phyloP scores from a whole-genome alignment of 768 basidiomycete genomes.

The Russula sp. region DNA sequence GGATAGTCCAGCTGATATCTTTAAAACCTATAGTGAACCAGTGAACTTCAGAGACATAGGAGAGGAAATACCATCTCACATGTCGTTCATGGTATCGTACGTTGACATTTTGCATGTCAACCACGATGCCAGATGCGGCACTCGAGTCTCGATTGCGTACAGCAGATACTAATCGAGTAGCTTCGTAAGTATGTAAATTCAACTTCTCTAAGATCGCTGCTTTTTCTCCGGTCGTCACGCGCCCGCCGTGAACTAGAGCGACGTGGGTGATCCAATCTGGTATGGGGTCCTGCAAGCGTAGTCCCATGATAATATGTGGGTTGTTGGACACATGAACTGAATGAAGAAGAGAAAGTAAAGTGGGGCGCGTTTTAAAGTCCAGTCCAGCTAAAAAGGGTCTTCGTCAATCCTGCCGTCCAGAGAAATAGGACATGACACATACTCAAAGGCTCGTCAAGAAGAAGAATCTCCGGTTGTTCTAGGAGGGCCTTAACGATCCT shows the following conservation, averaged over 20 bases:
- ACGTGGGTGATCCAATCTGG: constrained; percentile 74
- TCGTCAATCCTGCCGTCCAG: not conserved
- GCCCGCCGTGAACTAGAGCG: constrained; percentile 48
- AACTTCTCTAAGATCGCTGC: constrained; percentile 40
- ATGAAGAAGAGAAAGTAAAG: constrained; percentile 54
- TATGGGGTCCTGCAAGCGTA: constrained; percentile 66
- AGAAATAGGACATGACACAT: constrained; percentile 31
- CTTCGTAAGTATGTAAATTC: not conserved
- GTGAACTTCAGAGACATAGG: not conserved
- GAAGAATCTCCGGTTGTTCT: constrained; percentile 62
- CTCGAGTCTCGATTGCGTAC: not conserved
- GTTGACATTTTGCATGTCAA: constrained; percentile 62
- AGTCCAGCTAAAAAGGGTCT: constrained; percentile 58
- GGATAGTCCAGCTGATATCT: constrained; percentile 78
- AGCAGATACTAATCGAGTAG: not conserved
- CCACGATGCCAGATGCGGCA: constrained; percentile 43
- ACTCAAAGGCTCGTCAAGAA: constrained; percentile 95
- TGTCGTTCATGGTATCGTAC: constrained; percentile 61
- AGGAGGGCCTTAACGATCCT: constrained; percentile 78
- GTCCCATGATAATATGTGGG: constrained; percentile 64
- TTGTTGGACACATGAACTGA: constrained; percentile 46
- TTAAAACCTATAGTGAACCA: constrained; percentile 54
- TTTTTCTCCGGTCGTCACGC: constrained; percentile 52
- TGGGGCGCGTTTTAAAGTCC: constrained; percentile 58
- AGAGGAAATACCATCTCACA: constrained; percentile 2